Evolutionary conservation across 768 basidiomycete genomes (phyloP), one percentile per base, ranked within the genome.

Genomic region (Peribolospora baueri): DNA sequence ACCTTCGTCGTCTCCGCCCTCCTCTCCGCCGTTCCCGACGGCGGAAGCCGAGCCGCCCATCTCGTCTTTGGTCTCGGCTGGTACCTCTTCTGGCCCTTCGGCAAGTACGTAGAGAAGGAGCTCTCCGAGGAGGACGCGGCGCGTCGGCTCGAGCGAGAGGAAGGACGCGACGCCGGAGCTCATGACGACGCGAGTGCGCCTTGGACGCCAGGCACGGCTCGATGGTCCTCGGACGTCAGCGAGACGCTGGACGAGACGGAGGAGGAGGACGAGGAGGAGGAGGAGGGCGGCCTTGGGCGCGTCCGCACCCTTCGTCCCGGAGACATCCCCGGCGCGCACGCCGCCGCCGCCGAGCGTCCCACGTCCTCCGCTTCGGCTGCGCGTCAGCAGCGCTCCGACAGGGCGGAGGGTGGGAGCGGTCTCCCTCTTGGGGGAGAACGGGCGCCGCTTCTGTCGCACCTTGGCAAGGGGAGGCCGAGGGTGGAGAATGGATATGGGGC

Each of bases 71-170:
- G 93, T 10, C 70, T 98, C 37, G 88, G 87, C 5, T 93, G 88
- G 84, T 98, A 98, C 66, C 75, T 95, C 53, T 76, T 77, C 25
- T 97, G 93, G 93, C 93, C 93, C 2, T 98, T 98, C 65, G 64
- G 93, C 14, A 95, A 95, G 68, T 98, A 97, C 65, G 85, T 98
- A 50, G 88, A 95, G 67, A 85, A 87, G 8, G 79, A 80, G 57
- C 65, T 70, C 36, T 50, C 59, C 9, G 58, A 58, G 5, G 60
- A 69, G 52, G 63, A 64, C 1, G 63, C 62, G 14, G 48, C 46
- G 47, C 40, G 46, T 46, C 38, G 53, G 40, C 42, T 42, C 13
- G 53, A 14, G 47, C 46, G 8, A 47, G 13, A 40, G 25, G 46
- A 57, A 5, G 57, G 55, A 3, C 57, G 56, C 2, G 43, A 46